phyloP scores from a whole-genome alignment of 768 basidiomycete species.

The Lepiota venenata region DNA sequence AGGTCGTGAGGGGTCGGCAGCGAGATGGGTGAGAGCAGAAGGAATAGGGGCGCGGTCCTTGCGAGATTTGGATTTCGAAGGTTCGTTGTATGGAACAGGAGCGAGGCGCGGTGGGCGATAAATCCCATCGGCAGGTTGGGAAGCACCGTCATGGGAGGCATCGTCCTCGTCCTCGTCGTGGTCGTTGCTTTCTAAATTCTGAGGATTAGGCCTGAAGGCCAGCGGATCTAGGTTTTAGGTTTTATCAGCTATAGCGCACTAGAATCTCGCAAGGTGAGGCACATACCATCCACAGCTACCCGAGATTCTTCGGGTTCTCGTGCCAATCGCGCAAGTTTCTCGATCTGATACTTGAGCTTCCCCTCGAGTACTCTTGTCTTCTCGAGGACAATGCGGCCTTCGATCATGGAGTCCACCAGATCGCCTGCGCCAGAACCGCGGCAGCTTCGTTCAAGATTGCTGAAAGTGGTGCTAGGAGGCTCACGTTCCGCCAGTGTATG shows the following conservation, averaged over 20 bases:
- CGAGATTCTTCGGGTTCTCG: conserved; percentile 49
- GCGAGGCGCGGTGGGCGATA: conserved; percentile 89
- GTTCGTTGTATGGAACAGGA: conserved; percentile 75
- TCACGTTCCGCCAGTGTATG: conserved; percentile 54
- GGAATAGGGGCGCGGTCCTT: conserved; percentile 56
- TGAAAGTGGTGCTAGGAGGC: conserved; percentile 50
- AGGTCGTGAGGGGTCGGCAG: conserved; percentile 67
- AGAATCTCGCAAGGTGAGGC: conserved; percentile 1
- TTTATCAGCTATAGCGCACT: background rate
- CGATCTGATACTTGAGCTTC: conserved; percentile 93
- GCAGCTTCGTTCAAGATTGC: conserved; percentile 40
- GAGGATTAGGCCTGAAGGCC: conserved; percentile 88
- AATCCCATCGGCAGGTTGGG: conserved; percentile 39
- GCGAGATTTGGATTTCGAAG: conserved; percentile 44
- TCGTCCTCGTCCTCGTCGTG: conserved; percentile 14
- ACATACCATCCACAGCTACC: conserved; percentile 57
- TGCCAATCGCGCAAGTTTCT: conserved; percentile 82
- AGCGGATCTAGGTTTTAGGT: conserved; percentile 69
- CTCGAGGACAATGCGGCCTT: conserved; percentile 81
- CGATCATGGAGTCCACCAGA: conserved; percentile 74
- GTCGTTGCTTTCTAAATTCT: conserved; percentile 50
- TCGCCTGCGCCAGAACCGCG: conserved; percentile 69
- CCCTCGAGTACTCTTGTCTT: conserved; percentile 83
- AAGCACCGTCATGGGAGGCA: conserved; percentile 13
- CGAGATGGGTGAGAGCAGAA: conserved; percentile 58